Percentiles rank a stretch among this genome's conserved stretches.
Evolutionary conservation across 2,329 filamentous ascomycete species (phyloP).

Genomic region (Trichoderma endophyticum): DNA sequence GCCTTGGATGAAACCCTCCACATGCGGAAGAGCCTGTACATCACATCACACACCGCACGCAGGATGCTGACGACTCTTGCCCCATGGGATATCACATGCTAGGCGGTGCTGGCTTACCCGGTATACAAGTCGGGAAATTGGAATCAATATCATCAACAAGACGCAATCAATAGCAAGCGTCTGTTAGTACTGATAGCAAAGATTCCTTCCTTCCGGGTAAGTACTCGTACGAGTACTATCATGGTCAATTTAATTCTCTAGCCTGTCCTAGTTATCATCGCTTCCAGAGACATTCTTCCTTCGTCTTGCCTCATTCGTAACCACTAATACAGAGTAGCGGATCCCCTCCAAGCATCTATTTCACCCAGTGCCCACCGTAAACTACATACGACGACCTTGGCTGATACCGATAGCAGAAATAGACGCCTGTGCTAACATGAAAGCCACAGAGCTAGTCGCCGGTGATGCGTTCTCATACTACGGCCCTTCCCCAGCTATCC

Average conservation of each 20-base stretch:
- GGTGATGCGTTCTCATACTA: background rate
- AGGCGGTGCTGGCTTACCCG: background rate
- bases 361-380: background rate
- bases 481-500: background rate
- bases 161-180: background rate
- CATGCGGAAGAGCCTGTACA: constrained; percentile 9
- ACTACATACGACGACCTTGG: background rate
- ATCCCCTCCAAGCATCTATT: background rate
- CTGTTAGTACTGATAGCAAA: background rate
- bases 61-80: background rate
- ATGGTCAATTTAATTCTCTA: background rate
- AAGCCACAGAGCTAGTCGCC: background rate
- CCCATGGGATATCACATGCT: background rate
- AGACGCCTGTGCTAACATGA: background rate
- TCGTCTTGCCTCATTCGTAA: background rate
- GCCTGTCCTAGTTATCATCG: background rate
- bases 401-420: background rate
- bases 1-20: constrained; percentile 9
- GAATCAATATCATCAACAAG: background rate
- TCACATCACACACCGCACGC: constrained; percentile 1
- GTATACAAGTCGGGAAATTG: background rate
- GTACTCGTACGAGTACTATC: background rate
- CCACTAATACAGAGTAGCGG: background rate
- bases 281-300: background rate
- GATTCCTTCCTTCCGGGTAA: background rate